Evolutionary conservation across 306 rosid species (phyloP).

Genomic region (Sophora flavescens): DNA sequence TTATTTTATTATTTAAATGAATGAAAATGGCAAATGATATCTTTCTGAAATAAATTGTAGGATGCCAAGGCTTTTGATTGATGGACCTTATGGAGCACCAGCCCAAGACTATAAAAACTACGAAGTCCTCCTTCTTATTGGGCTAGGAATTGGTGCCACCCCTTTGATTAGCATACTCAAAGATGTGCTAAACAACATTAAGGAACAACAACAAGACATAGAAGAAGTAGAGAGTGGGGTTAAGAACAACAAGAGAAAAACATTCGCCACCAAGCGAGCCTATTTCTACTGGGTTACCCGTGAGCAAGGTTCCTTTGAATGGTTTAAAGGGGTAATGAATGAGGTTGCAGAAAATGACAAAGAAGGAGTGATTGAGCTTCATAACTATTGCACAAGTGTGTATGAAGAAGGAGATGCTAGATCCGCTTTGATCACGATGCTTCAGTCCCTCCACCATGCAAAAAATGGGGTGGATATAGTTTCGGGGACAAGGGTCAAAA

Average conservation of each 20-base stretch:
- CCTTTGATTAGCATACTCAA: constrained; percentile 87
- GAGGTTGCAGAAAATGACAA: constrained; percentile 78
- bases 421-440: constrained; percentile 86
- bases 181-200: constrained; percentile 84
- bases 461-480: constrained; percentile 77
- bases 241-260: constrained; percentile 55
- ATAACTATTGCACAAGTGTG: constrained; percentile 84
- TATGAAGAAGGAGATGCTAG: constrained; percentile 92
- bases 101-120: constrained; percentile 92
- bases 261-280: constrained; percentile 75
- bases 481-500: constrained; percentile 78
- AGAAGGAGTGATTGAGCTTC: constrained; percentile 76
- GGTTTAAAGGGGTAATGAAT: constrained; percentile 88
- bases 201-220: constrained; percentile 58
- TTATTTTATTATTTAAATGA: not conserved
- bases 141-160: constrained; percentile 91
- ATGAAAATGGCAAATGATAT: not conserved
- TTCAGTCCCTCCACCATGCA: constrained; percentile 81
- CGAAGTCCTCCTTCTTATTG: constrained; percentile 84
- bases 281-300: constrained; percentile 95
- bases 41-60: constrained; percentile 47
- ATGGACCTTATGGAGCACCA: constrained; percentile 94
- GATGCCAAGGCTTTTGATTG: constrained; percentile 77
- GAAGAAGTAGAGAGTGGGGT: constrained; percentile 52
- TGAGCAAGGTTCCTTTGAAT: constrained; percentile 86